Percentiles rank a stretch among this genome's conserved stretches.
phyloP scores from a whole-genome alignment of 306 rosid genomes.

The Fragaria vesca region DNA sequence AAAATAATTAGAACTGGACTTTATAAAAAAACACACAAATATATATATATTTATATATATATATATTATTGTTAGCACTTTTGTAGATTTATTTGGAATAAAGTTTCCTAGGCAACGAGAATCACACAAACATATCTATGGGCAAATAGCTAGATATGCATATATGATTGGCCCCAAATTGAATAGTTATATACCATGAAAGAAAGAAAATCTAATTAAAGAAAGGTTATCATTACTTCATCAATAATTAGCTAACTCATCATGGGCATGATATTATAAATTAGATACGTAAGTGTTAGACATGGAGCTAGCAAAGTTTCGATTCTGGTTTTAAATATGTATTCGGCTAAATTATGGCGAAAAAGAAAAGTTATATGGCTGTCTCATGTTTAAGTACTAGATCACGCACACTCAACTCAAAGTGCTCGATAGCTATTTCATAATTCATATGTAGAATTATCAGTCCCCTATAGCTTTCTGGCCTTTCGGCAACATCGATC shows the following conservation, averaged over 20 bases:
- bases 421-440: background rate
- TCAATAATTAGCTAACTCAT: background rate
- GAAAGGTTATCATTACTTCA: background rate
- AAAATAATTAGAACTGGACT: no score
- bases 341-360: background rate
- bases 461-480: background rate
- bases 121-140: background rate
- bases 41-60: no score
- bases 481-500: background rate
- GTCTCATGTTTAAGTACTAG: background rate
- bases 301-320: background rate
- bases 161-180: background rate
- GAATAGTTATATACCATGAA: no score
- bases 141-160: background rate
- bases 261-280: background rate
- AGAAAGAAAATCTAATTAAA: background rate
- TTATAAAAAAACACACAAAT: no score
- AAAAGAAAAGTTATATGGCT: background rate
- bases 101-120: background rate
- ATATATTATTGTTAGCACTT: background rate
- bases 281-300: background rate
- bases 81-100: background rate
- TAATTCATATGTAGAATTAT: background rate
- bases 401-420: background rate
- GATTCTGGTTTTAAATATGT: background rate